Evolutionary conservation across 257 asterid species (phyloP), one percentile per base, ranked within the genome.

Genomic region (Plantago ovata): DNA sequence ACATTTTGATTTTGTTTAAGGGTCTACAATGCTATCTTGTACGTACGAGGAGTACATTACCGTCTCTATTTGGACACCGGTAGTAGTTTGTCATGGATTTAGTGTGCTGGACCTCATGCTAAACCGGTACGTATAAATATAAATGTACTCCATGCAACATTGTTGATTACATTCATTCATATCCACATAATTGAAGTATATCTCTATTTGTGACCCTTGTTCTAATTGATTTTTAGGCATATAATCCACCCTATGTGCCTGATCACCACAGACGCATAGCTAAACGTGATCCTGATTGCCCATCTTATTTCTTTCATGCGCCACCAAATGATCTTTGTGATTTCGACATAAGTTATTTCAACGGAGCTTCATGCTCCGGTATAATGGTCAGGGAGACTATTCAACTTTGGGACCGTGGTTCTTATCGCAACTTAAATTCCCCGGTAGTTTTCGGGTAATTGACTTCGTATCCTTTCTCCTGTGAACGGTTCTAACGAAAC

Each of bases 341-440:
- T 71, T 84, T 86, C 39, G 78, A 87, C 73, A 61, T 90, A 58
- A 75, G 66, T 56, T 90, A 90, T 71, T 94, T 89, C 4, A 96
- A 90, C 67, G 61, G 49, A 19, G 91, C 92, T 48, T 79, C 89
- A 21, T 76, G 95, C 41, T 46, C 75, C 44, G 96, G 98, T 20
- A 84, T 87, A 20, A 72, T 91, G 60, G 80, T 90, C 57, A 81
- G 66, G 58, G 98, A 91, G 53, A 0, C 33, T 1, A 76, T 87
- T 70, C 77, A 87, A 69, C 67, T 86, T 84, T 46, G 76, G 79
- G 48, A 43, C 56, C 80, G 78, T 19, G 89, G 92, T 32, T 72
- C 63, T 53, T 38, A 14, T 8, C 23, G 48, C 3, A 10, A 11
- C 48, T 9, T 75, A 55, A 75, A 75, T 41, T 92, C 95, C 52